Conservation (phyloP, 257 asterid genomes). For the Salvia miltiorrhiza region DNA sequence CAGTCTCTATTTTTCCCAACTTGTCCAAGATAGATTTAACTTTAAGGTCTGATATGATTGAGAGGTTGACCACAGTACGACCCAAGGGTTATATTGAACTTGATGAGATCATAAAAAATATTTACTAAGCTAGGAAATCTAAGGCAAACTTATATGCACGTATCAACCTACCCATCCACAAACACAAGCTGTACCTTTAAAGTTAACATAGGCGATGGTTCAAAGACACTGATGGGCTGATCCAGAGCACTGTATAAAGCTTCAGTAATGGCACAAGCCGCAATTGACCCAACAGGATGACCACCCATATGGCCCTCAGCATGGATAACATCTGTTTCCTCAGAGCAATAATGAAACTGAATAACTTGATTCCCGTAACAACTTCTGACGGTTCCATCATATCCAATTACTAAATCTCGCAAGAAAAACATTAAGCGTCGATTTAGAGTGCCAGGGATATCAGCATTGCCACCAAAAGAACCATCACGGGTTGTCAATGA, state of each 20-base stretch:
- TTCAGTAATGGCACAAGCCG: slow-evolving; percentile 94
- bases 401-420: slow-evolving; percentile 70
- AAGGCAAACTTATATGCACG: neutral
- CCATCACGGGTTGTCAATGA: slow-evolving; percentile 83
- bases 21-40: neutral
- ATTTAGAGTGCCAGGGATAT: slow-evolving; percentile 78
- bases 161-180: neutral
- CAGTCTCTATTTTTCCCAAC: neutral
- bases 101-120: neutral
- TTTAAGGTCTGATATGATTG: neutral
- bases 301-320: slow-evolving; percentile 45
- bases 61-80: neutral
- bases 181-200: slow-evolving; percentile 53
- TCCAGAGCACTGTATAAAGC: slow-evolving; percentile 97
- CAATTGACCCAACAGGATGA: slow-evolving; percentile 90
- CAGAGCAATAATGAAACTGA: slow-evolving; percentile 53
- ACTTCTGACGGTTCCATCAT: slow-evolving; percentile 93
- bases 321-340: slow-evolving; percentile 7
- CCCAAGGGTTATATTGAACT: neutral
- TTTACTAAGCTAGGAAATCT: neutral
- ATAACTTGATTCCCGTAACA: slow-evolving; percentile 73
- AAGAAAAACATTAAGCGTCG: slow-evolving; percentile 76
- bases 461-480: slow-evolving; percentile 95
- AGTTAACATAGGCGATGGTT: slow-evolving; percentile 77
- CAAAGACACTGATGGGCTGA: slow-evolving; percentile 88